A percentile compares a stretch with the other conserved stretches of the same genome.
Conservation (phyloP, 2,329 filamentous ascomycete genomes). For the Ophiostoma pallidulum region DNA sequence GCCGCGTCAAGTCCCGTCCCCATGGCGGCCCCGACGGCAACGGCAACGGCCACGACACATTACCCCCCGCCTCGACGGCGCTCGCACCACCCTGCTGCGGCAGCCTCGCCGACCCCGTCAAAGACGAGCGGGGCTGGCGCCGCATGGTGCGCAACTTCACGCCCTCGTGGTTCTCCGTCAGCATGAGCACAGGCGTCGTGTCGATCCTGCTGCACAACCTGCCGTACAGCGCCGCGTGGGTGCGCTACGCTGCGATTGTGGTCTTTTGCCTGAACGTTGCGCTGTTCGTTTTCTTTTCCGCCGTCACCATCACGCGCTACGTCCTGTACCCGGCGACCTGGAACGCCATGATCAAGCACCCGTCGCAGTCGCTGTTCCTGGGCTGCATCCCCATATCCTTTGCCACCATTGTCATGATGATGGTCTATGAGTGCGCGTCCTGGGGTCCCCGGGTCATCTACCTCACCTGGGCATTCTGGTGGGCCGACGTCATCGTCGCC, state of each 20-base stretch:
- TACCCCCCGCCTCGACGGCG: too few species aligned
- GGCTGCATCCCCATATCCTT: constrained; percentile 56
- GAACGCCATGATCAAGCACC: constrained; percentile 50
- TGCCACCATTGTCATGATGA: constrained; percentile 52
- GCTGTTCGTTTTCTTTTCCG: constrained; percentile 42
- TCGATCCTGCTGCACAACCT: constrained; percentile 48
- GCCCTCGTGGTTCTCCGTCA: constrained; percentile 42
- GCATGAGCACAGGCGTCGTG: constrained; percentile 57
- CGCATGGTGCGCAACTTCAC: constrained; percentile 34
- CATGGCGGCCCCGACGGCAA: too few species aligned
- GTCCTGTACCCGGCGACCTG: constrained; percentile 52
- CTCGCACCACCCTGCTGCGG: too few species aligned
- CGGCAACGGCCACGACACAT: too few species aligned
- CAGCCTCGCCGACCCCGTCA: constrained; percentile 3
- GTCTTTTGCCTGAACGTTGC: constrained; percentile 48
- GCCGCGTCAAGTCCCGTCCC: too few species aligned
- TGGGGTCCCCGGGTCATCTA: constrained; percentile 45
- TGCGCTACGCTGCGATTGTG: constrained; percentile 43
- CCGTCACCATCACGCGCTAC: constrained; percentile 47
- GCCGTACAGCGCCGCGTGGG: constrained; percentile 44
- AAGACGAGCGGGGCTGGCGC: constrained; percentile 23
- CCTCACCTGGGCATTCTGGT: constrained; percentile 45
- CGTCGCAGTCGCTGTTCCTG: constrained; percentile 52
- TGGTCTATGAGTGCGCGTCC: constrained; percentile 46
- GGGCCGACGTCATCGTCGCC: constrained; percentile 38